Conservation (phyloP, 1,284 basidiomycete genomes). For the Sanghuangporus sanghuang region DNA sequence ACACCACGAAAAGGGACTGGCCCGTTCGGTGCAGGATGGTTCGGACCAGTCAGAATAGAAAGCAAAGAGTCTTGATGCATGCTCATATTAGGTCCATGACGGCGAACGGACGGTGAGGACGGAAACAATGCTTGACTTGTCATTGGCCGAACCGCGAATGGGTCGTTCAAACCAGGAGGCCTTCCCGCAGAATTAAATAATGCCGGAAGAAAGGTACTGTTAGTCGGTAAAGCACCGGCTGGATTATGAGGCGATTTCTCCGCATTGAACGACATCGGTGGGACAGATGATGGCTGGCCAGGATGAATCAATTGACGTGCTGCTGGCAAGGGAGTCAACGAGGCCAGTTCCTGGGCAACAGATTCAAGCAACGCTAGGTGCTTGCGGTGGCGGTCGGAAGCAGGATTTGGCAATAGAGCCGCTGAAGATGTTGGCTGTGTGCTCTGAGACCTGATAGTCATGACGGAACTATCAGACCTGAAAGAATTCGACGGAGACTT, state of each 20-base stretch:
- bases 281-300: slow-evolving; percentile 18
- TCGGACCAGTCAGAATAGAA: slow-evolving; percentile 29
- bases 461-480: not conserved
- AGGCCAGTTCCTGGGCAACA: slow-evolving; percentile 65
- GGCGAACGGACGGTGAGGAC: slow-evolving; percentile 27
- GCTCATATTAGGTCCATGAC: slow-evolving; percentile 33
- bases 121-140: slow-evolving; percentile 54
- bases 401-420: slow-evolving; percentile 51
- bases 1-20: not conserved
- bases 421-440: slow-evolving; percentile 50
- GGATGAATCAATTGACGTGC: slow-evolving; percentile 18
- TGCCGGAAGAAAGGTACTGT: not conserved
- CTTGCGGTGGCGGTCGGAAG: slow-evolving; percentile 54
- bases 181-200: slow-evolving; percentile 17
- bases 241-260: slow-evolving; percentile 20
- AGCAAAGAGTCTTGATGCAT: slow-evolving; percentile 52
- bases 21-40: slow-evolving; percentile 16
- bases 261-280: slow-evolving; percentile 18
- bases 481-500: not conserved
- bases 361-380: slow-evolving; percentile 72
- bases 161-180: slow-evolving; percentile 29
- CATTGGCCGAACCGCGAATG: slow-evolving; percentile 52
- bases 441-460: slow-evolving; percentile 20
- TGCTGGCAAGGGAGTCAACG: slow-evolving; percentile 45
- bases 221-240: slow-evolving; percentile 17